phyloP scores from a whole-genome alignment of 768 basidiomycete species.

The Chalciporus piperatus region DNA sequence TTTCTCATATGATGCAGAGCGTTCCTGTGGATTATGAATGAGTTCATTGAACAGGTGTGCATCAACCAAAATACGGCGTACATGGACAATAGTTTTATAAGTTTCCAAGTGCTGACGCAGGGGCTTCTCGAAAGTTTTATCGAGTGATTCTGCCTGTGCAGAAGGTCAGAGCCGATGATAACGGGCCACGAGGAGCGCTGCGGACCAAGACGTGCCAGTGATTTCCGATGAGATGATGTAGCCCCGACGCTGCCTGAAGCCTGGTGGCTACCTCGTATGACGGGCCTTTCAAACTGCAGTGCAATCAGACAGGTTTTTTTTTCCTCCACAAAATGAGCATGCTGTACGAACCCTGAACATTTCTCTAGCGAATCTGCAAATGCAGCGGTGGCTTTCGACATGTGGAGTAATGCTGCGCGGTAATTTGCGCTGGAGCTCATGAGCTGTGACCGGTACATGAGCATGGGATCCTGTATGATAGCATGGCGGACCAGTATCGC shows the following conservation, averaged over 20 bases:
- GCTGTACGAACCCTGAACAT: conserved; percentile 66
- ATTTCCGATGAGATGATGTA: conserved; percentile 90
- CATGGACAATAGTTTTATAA: conserved; percentile 72
- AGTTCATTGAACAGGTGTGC: background rate
- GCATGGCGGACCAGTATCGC: background rate
- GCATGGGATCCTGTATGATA: background rate
- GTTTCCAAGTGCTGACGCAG: conserved; percentile 79
- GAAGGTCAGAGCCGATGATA: conserved; percentile 3
- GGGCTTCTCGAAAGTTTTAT: conserved; percentile 87
- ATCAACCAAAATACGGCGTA: conserved; percentile 33
- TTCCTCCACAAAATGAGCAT: background rate
- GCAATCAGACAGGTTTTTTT: background rate
- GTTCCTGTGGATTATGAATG: conserved; percentile 52
- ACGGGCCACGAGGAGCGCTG: conserved; percentile 16
- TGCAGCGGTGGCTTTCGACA: conserved; percentile 79
- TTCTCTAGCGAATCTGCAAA: conserved; percentile 86
- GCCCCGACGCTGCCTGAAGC: conserved; percentile 80
- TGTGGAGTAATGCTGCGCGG: conserved; percentile 72
- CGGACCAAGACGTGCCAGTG: conserved; percentile 89
- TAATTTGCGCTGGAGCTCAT: conserved; percentile 75
- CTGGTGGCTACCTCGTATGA: conserved; percentile 78
- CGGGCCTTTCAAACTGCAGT: conserved; percentile 68
- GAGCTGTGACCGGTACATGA: conserved; percentile 50
- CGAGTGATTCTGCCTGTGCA: conserved; percentile 74
- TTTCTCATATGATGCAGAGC: conserved; percentile 80